Evolutionary conservation across 495 filamentous ascomycete species (phyloP).

Genomic region (Pyrenula aspistea): DNA sequence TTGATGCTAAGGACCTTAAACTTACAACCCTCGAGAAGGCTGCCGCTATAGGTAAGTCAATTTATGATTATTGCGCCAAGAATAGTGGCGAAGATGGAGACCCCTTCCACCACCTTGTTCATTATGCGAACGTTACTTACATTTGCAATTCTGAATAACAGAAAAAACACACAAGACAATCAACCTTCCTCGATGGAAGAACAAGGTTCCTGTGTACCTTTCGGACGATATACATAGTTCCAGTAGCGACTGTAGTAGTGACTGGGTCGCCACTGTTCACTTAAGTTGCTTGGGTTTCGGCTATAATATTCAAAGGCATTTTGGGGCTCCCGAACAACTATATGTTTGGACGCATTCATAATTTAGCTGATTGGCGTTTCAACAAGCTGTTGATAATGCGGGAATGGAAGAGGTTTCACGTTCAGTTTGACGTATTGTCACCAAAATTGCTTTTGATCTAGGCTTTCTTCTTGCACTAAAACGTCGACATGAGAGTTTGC

Average conservation of each 20-base stretch:
- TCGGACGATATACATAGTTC: not conserved
- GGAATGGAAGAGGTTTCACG: not conserved
- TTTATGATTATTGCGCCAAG: not conserved
- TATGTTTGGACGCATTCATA: not conserved
- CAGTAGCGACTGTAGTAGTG: not conserved
- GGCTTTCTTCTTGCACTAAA: not conserved
- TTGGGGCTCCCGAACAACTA: not conserved
- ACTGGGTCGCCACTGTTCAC: conserved; percentile 1
- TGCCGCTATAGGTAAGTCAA: not conserved
- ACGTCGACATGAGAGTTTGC: not conserved
- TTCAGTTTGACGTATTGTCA: not conserved
- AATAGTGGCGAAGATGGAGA: not conserved
- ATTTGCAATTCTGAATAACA: not conserved
- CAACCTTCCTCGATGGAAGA: not conserved
- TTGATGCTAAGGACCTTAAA: not conserved
- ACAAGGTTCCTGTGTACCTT: not conserved
- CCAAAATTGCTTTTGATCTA: not conserved
- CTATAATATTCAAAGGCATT: conserved; percentile 1
- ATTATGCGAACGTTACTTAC: not conserved
- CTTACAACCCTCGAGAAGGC: not conserved
- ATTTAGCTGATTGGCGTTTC: not conserved
- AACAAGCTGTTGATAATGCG: not conserved
- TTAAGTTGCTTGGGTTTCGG: not conserved
- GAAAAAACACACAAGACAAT: not conserved
- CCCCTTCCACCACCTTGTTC: not conserved